Conservation (phyloP, 2,329 filamentous ascomycete species). For the Hypoxylon rubiginosum region DNA sequence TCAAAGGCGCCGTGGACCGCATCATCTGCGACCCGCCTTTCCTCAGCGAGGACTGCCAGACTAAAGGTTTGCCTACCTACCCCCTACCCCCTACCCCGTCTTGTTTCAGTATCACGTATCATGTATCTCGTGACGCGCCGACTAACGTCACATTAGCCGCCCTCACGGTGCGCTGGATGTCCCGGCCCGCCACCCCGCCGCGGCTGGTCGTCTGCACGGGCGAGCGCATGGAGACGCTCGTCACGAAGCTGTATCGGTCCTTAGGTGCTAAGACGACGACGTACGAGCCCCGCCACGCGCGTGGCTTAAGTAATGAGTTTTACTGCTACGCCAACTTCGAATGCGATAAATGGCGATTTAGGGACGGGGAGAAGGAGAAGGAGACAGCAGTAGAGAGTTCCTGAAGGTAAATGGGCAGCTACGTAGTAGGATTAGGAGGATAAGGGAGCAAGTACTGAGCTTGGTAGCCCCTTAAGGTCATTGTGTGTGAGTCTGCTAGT, state of each 20-base stretch:
- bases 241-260: slow-evolving; percentile 75
- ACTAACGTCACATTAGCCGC: slow-evolving; percentile 65
- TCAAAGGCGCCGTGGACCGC: slow-evolving; percentile 76
- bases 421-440: not conserved
- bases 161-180: slow-evolving; percentile 80
- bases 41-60: slow-evolving; percentile 83
- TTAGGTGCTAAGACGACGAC: slow-evolving; percentile 74
- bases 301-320: slow-evolving; percentile 84
- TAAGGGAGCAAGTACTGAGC: not conserved
- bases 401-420: not conserved
- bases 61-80: slow-evolving; percentile 69
- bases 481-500: no score
- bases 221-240: slow-evolving; percentile 77
- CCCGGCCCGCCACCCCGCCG: slow-evolving; percentile 58
- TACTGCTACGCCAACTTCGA: slow-evolving; percentile 85
- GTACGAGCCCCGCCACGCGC: slow-evolving; percentile 77
- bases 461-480: no score
- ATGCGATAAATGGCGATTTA: slow-evolving; percentile 64
- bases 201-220: slow-evolving; percentile 79
- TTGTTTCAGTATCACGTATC: not conserved
- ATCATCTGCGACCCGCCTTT: slow-evolving; percentile 85
- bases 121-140: no score
- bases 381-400: not conserved
- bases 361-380: slow-evolving; percentile 21
- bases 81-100: not conserved